phyloP scores from a whole-genome alignment of 495 filamentous ascomycete genomes.

The Eremomyces bilateralis region DNA sequence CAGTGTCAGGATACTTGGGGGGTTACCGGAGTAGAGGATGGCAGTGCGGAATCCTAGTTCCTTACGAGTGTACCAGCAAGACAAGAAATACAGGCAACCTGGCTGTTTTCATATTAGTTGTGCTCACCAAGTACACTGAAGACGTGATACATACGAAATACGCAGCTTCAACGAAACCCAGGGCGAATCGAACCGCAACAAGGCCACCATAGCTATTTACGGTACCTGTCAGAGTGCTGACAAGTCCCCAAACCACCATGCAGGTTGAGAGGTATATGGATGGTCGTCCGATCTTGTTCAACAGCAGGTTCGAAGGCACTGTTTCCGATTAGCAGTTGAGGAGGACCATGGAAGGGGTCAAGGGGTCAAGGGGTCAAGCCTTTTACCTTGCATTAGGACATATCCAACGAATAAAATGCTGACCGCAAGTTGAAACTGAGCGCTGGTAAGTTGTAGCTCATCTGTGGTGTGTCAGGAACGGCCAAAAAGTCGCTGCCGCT shows the following conservation, averaged over 20 bases:
- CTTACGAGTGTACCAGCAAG: conserved; percentile 36
- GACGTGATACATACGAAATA: conserved; percentile 5
- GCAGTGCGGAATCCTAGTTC: conserved; percentile 36
- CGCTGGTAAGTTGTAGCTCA: conserved; percentile 25
- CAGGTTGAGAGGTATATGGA: conserved; percentile 22
- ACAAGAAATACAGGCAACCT: conserved; percentile 27
- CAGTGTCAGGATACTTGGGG: conserved; percentile 19
- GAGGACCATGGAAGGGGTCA: conserved; percentile 11
- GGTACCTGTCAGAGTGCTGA: conserved; percentile 28
- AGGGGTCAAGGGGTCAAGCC: background rate
- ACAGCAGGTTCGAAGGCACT: conserved; percentile 37
- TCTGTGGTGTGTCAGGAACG: too few relatives aligned
- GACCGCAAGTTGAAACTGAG: conserved; percentile 24
- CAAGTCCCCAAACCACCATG: conserved; percentile 29
- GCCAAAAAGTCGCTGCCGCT: too few relatives aligned
- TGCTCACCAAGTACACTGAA: conserved; percentile 6
- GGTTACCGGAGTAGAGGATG: conserved; percentile 22
- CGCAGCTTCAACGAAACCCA: conserved; percentile 19
- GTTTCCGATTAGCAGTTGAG: background rate
- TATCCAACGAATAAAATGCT: conserved; percentile 58
- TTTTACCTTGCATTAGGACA: conserved; percentile 15
- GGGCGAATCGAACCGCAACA: conserved; percentile 28
- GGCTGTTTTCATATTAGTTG: background rate
- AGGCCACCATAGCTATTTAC: conserved; percentile 30
- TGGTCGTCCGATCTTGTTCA: conserved; percentile 29